Evolutionary conservation across 2,329 filamentous ascomycete species (phyloP).

Genomic region (Pseudogymnoascus sp.): DNA sequence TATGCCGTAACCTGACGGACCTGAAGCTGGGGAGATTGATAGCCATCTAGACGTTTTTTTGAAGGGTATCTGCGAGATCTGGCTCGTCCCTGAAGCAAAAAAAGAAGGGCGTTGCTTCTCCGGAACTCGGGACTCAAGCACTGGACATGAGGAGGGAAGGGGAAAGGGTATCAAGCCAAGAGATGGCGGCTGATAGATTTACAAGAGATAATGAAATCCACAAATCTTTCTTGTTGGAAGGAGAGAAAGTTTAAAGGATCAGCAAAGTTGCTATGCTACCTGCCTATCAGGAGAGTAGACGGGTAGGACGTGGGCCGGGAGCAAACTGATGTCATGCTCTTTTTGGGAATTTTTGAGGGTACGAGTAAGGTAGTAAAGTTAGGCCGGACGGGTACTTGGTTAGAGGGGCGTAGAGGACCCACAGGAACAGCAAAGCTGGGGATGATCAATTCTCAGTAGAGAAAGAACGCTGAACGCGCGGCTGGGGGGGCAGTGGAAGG

Average conservation of each 20-base stretch:
- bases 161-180: background rate
- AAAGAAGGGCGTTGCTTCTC: background rate
- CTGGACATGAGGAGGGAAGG: background rate
- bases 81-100: background rate
- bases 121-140: background rate
- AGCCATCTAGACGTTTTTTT: background rate
- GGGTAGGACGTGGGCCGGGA: background rate
- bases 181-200: background rate
- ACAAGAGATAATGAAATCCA: background rate
- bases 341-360: background rate
- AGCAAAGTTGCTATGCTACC: background rate
- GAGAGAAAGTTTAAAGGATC: background rate
- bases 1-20: background rate
- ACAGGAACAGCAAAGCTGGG: background rate
- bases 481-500: background rate
- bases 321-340: background rate
- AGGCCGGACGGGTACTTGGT: background rate
- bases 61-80: background rate
- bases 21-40: background rate
- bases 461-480: background rate
- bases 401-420: background rate
- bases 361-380: background rate
- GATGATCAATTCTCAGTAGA: background rate
- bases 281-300: background rate
- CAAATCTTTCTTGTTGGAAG: background rate